Conservation (phyloP, 2,329 filamentous ascomycete genomes). For the Aspergillus sergii region DNA sequence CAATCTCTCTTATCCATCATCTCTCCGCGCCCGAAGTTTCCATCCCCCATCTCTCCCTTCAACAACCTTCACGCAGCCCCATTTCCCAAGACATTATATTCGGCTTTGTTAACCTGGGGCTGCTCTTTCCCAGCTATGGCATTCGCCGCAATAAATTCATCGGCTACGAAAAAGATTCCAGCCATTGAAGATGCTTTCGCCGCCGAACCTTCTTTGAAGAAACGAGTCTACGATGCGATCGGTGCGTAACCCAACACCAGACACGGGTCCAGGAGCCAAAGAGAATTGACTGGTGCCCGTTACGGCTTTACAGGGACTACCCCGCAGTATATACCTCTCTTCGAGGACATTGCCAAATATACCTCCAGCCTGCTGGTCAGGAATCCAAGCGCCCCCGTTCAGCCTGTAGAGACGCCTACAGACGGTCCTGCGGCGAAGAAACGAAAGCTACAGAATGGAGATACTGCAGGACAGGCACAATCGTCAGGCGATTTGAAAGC, state of each 20-base stretch:
- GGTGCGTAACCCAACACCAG: constrained; percentile 32
- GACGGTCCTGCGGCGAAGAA: constrained; percentile 50
- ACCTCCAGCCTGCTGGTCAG: constrained; percentile 42
- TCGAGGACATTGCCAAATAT: constrained; percentile 54
- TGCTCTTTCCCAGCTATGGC: constrained; percentile 33
- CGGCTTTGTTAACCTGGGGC: constrained; percentile 10
- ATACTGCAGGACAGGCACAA: constrained; percentile 28
- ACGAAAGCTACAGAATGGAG: constrained; percentile 51
- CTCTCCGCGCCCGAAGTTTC: constrained; percentile 9
- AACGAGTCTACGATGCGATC: constrained; percentile 48
- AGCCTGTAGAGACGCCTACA: constrained; percentile 28
- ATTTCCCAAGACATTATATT: not conserved
- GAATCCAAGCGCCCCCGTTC: constrained; percentile 29
- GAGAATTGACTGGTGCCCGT: constrained; percentile 1
- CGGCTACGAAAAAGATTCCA: constrained; percentile 27
- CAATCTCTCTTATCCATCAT: constrained; percentile 19
- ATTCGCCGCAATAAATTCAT: constrained; percentile 40
- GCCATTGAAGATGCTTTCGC: constrained; percentile 46
- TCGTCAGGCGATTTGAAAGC: constrained; percentile 35
- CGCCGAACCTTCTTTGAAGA: constrained; percentile 40
- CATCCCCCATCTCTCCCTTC: constrained; percentile 2
- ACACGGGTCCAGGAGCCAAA: not conserved
- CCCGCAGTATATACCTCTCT: constrained; percentile 45
- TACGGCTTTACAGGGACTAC: constrained; percentile 31
- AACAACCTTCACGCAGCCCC: not conserved